A percentile compares a stretch with the other conserved stretches of the same genome.
Evolutionary conservation across 2,329 filamentous ascomycete species (phyloP).

Genomic region (Sporothrix inflata): DNA sequence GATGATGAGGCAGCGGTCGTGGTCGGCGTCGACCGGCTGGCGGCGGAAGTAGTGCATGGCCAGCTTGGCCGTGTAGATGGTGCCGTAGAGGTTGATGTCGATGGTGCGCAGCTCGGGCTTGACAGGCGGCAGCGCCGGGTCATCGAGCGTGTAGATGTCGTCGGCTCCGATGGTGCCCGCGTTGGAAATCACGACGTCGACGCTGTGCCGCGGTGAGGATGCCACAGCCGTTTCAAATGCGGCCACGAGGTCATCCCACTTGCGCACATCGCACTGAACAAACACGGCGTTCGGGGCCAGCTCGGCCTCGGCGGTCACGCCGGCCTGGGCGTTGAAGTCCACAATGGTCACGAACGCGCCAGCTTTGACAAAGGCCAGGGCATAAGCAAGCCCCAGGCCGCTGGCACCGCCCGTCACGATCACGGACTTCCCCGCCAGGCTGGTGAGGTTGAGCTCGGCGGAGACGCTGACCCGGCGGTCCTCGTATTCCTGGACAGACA

Average conservation of each 20-base stretch:
- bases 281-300: slow-evolving; percentile 33
- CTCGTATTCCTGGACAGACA: slow-evolving; percentile 26
- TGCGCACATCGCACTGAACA: slow-evolving; percentile 43
- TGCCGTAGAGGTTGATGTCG: slow-evolving; percentile 48
- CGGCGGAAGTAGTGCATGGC: slow-evolving; percentile 52
- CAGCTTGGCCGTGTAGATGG: slow-evolving; percentile 51
- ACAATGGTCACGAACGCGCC: slow-evolving; percentile 48
- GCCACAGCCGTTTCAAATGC: slow-evolving; percentile 47
- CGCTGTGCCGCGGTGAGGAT: slow-evolving; percentile 44
- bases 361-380: slow-evolving; percentile 42
- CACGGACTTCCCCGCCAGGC: slow-evolving; percentile 47
- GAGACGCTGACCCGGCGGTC: slow-evolving; percentile 12
- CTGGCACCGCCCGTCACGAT: slow-evolving; percentile 54
- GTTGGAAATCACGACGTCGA: slow-evolving; percentile 54
- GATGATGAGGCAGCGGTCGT: slow-evolving; percentile 54
- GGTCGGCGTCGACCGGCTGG: slow-evolving; percentile 43
- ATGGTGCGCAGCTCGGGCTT: slow-evolving; percentile 49
- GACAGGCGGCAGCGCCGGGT: slow-evolving; percentile 37
- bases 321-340: slow-evolving; percentile 44
- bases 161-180: slow-evolving; percentile 45
- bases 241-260: slow-evolving; percentile 48
- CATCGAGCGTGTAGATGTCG: slow-evolving; percentile 30
- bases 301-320: slow-evolving; percentile 29
- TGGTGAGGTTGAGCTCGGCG: slow-evolving; percentile 35
- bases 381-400: slow-evolving; percentile 46